Percentiles rank a stretch among this genome's conserved stretches.
phyloP scores from a whole-genome alignment of 164 flowering plant genomes.

The Protea cynaroides region DNA sequence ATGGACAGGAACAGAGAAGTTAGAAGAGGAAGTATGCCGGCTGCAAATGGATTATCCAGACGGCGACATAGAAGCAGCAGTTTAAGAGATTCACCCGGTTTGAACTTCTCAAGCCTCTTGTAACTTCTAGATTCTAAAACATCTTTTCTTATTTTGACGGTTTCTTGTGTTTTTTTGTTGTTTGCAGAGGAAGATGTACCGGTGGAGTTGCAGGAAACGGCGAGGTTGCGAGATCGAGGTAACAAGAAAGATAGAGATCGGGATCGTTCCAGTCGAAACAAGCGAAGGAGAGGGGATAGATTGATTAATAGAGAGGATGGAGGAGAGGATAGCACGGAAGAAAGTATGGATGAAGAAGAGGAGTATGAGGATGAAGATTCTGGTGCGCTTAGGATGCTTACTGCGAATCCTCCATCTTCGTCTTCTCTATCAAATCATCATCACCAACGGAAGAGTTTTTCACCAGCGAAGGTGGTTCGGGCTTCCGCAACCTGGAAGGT shows the following conservation, averaged over 20 bases:
- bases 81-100: slow-evolving; percentile 91
- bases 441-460: slow-evolving; percentile 49
- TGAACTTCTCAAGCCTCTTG: slow-evolving; percentile 26
- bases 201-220: slow-evolving; percentile 66
- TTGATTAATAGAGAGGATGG: slow-evolving; percentile 53
- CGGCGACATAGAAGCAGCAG: slow-evolving; percentile 63
- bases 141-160: neutral
- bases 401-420: slow-evolving; percentile 33
- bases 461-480: slow-evolving; percentile 42
- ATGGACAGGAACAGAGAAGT: slow-evolving; percentile 89
- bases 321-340: slow-evolving; percentile 72
- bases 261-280: slow-evolving; percentile 54
- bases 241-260: slow-evolving; percentile 27
- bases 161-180: slow-evolving; percentile 4
- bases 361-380: slow-evolving; percentile 64
- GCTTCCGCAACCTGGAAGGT: slow-evolving; percentile 40
- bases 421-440: slow-evolving; percentile 26
- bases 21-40: slow-evolving; percentile 53
- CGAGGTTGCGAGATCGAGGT: slow-evolving; percentile 49
- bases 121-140: neutral
- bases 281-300: slow-evolving; percentile 62
- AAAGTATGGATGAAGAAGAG: slow-evolving; percentile 67
- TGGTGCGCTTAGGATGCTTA: slow-evolving; percentile 36
- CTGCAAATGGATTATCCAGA: slow-evolving; percentile 59
- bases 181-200: slow-evolving; percentile 75